A percentile compares a stretch with the other conserved stretches of the same genome.
These are phyloP conservation scores for Aspergillus oerlinghausenensis DNA, from an alignment of 2,329 filamentous ascomycete species.

Conservation along the genomic window DNA sequence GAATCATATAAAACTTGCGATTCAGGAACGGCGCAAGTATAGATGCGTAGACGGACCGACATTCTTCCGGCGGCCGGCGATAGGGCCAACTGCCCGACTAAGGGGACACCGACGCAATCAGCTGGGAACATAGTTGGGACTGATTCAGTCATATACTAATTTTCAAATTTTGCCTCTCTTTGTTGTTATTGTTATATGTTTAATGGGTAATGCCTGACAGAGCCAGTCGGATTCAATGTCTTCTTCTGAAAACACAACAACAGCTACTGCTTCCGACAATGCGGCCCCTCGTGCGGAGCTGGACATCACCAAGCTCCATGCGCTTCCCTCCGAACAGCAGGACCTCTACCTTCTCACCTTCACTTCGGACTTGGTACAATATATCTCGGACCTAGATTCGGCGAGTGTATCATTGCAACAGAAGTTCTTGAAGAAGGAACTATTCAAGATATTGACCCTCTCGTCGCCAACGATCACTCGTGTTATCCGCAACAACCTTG, in stretches of 20 bases:
- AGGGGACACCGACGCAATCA: constrained; percentile 5
- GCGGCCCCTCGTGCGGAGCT: constrained; percentile 56
- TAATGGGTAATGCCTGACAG: constrained; percentile 11
- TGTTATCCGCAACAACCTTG: constrained; percentile 84
- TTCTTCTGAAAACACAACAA: constrained; percentile 29
- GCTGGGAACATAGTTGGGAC: background rate
- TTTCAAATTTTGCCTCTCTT: background rate
- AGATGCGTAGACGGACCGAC: constrained; percentile 23
- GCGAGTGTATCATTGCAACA: constrained; percentile 86
- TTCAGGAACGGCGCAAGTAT: constrained; percentile 7
- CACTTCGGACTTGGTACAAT: constrained; percentile 73
- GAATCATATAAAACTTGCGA: background rate
- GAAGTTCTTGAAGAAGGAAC: constrained; percentile 85
- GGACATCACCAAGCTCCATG: constrained; percentile 82
- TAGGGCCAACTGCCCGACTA: constrained; percentile 18
- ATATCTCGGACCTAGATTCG: constrained; percentile 65
- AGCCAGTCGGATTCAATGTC: constrained; percentile 31
- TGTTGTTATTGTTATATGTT: constrained; percentile 1
- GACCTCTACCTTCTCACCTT: constrained; percentile 90
- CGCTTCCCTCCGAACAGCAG: constrained; percentile 88
- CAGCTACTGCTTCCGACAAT: constrained; percentile 33
- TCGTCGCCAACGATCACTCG: constrained; percentile 75
- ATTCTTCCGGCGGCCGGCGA: constrained; percentile 23
- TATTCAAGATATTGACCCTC: constrained; percentile 88
- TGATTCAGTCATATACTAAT: background rate